phyloP scores from a whole-genome alignment of 352 stramenopile species.

The Pythium graminicola region DNA sequence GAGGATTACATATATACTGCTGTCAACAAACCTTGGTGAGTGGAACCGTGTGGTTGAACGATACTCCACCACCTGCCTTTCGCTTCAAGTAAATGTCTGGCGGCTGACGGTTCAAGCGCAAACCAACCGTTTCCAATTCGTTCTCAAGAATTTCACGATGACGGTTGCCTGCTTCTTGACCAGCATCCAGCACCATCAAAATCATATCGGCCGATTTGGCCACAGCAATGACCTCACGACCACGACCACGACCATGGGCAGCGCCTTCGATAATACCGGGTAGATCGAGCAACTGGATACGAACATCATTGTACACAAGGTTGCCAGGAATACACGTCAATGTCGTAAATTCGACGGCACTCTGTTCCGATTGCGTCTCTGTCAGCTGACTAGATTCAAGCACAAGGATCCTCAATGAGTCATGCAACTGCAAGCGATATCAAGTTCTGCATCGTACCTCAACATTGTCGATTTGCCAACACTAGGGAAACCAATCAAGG shows the following conservation, averaged over 20 bases:
- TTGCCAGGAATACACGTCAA: slow-evolving; percentile 97
- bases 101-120: slow-evolving; percentile 95
- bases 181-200: slow-evolving; percentile 98
- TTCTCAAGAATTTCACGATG: slow-evolving; percentile 96
- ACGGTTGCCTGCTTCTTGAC: slow-evolving; percentile 96
- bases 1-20: too few species aligned
- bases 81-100: slow-evolving; percentile 96
- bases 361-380: slow-evolving; percentile 95
- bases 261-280: slow-evolving; percentile 99
- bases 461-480: slow-evolving; percentile 86
- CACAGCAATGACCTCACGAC: slow-evolving; percentile 98
- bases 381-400: slow-evolving; percentile 91
- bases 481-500: slow-evolving; percentile 93
- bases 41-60: slow-evolving; percentile 94
- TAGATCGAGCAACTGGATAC: slow-evolving; percentile 98
- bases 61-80: slow-evolving; percentile 92
- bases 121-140: slow-evolving; percentile 97
- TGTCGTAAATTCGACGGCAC: slow-evolving; percentile 98
- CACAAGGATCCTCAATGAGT: too few species aligned
- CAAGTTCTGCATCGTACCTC: slow-evolving; percentile 29
- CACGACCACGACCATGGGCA: slow-evolving; percentile 95
- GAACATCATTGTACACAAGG: slow-evolving; percentile 94
- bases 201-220: slow-evolving; percentile 98
- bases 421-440: too few species aligned
- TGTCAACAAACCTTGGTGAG: slow-evolving; percentile 91